A percentile compares a stretch with the other conserved stretches of the same genome.
Conservation (phyloP, 257 asterid species). For the Solanum tacnaense region DNA sequence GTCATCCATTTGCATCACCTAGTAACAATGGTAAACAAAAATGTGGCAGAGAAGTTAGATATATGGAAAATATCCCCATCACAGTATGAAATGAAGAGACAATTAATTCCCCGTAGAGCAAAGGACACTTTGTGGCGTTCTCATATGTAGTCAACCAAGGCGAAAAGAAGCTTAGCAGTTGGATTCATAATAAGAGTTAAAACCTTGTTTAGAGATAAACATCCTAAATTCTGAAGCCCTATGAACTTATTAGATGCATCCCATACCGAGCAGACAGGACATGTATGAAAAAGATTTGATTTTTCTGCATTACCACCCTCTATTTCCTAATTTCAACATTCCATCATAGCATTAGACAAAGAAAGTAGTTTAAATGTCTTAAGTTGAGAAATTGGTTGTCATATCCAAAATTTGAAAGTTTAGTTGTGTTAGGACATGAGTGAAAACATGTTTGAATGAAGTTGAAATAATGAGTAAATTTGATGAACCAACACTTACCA, state of each 20-base stretch:
- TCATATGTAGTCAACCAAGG: background rate
- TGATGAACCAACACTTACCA: background rate
- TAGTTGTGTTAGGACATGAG: background rate
- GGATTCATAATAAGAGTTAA: background rate
- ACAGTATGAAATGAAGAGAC: background rate
- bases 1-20: background rate
- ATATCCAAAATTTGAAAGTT: background rate
- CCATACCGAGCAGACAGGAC: background rate
- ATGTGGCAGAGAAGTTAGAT: background rate
- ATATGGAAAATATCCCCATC: background rate
- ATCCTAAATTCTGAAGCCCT: background rate
- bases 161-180: background rate
- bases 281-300: background rate
- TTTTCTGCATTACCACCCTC: background rate
- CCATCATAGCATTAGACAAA: background rate
- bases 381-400: background rate
- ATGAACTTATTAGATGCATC: background rate
- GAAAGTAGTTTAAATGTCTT: background rate
- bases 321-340: background rate
- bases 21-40: background rate
- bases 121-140: background rate
- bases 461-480: background rate
- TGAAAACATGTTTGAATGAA: background rate
- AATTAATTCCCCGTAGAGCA: background rate
- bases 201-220: background rate